Percentiles rank a stretch among this genome's conserved stretches.
Conservation (phyloP, 176 grass and related monocot genomes). For the Leersia perrieri region DNA sequence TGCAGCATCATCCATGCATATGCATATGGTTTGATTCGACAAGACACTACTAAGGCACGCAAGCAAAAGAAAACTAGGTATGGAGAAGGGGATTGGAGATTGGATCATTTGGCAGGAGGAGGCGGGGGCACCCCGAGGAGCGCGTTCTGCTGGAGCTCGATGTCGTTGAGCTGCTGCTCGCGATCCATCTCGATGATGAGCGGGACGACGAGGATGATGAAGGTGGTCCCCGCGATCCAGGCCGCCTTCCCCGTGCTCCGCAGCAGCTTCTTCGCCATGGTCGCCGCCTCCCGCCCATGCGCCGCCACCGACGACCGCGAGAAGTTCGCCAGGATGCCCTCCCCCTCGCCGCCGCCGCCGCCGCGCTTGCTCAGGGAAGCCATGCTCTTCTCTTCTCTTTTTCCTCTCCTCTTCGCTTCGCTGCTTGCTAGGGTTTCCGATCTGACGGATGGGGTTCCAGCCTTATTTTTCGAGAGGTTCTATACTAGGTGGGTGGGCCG, state of each 20-base stretch:
- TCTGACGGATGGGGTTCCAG: neutral
- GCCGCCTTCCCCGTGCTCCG: conserved; percentile 81
- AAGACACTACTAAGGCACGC: no score
- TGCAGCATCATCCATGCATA: no score
- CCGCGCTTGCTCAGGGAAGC: conserved; percentile 41
- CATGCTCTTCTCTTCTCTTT: neutral
- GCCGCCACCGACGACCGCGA: conserved; percentile 47
- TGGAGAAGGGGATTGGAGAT: neutral
- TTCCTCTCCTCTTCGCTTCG: neutral
- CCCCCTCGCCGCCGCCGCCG: conserved; percentile 29
- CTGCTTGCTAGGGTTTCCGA: conserved; percentile 42
- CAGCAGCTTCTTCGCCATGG: conserved; percentile 60
- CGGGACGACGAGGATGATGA: conserved; percentile 73
- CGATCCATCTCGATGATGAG: conserved; percentile 93
- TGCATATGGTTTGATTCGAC: neutral
- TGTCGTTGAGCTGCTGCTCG: conserved; percentile 74
- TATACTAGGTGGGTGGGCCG: no score
- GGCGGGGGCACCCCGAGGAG: conserved; percentile 49
- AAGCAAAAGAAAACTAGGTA: no score
- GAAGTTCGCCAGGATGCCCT: conserved; percentile 55
- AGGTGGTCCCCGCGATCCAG: conserved; percentile 90
- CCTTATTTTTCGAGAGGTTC: neutral
- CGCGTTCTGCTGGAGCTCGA: conserved; percentile 71
- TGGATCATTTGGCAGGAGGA: conserved; percentile 38
- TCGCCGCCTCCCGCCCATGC: conserved; percentile 43